These are phyloP conservation scores for Fusarium austroafricanum DNA, from an alignment of 2,329 filamentous ascomycete genomes.

Conservation along the genomic window DNA sequence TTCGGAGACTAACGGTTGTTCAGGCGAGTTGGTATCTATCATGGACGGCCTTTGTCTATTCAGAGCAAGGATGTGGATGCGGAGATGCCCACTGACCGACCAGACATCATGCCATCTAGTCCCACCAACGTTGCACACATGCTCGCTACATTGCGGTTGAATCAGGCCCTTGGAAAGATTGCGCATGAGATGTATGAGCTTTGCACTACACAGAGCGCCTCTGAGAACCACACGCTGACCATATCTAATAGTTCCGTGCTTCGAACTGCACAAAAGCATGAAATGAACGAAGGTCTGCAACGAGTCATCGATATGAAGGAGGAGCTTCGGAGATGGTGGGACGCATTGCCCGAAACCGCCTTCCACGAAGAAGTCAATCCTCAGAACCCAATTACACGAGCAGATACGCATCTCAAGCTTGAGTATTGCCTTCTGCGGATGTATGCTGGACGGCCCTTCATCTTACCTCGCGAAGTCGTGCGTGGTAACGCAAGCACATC, in stretches of 20 bases:
- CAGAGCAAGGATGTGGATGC: slow-evolving; percentile 64
- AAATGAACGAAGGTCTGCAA: slow-evolving; percentile 49
- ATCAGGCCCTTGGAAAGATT: slow-evolving; percentile 51
- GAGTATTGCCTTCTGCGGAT: slow-evolving; percentile 65
- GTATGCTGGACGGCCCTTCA: slow-evolving; percentile 65
- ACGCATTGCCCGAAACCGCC: slow-evolving; percentile 49
- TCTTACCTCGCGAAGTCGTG: slow-evolving; percentile 54
- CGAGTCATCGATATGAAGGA: slow-evolving; percentile 52
- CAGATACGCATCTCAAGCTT: slow-evolving; percentile 63
- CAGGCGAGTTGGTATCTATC: slow-evolving; percentile 66
- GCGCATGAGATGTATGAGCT: slow-evolving; percentile 54
- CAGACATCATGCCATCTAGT: slow-evolving; percentile 56
- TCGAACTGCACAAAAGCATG: slow-evolving; percentile 49
- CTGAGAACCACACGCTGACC: slow-evolving; percentile 13
- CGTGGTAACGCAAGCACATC: slow-evolving; percentile 46
- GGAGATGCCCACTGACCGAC: slow-evolving; percentile 61
- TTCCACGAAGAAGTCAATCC: slow-evolving; percentile 55
- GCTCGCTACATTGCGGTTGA: slow-evolving; percentile 56
- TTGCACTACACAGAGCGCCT: not conserved
- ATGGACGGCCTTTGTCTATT: slow-evolving; percentile 67
- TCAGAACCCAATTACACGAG: slow-evolving; percentile 56
- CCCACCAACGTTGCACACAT: slow-evolving; percentile 59
- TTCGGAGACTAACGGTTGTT: slow-evolving; percentile 29
- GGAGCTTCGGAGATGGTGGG: slow-evolving; percentile 55
- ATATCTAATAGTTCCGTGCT: slow-evolving; percentile 48